Evolutionary conservation across 1,284 basidiomycete species (phyloP).

Genomic region (Ceratorhiza oryzae-sativae): DNA sequence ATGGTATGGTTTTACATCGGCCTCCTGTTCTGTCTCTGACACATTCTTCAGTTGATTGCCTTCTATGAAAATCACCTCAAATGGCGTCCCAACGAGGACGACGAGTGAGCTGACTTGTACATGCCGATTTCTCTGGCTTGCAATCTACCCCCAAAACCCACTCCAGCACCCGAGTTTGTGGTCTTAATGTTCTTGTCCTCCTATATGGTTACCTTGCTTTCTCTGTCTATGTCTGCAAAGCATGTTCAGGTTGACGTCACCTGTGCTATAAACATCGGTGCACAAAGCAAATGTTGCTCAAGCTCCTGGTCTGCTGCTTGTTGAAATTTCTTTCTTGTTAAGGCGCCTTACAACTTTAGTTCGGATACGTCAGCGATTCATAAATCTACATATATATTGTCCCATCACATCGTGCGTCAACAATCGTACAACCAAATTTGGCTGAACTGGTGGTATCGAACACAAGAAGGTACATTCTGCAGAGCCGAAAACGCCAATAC

Average conservation of each 20-base stretch:
- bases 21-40: neutral
- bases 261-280: neutral
- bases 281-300: too few species aligned
- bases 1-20: neutral
- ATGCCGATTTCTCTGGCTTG: neutral
- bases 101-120: neutral
- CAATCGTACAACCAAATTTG: neutral
- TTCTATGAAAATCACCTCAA: conserved; percentile 41
- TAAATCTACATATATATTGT: neutral
- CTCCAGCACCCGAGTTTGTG: neutral
- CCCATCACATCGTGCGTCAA: neutral
- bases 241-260: neutral
- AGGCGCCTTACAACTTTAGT: too few species aligned
- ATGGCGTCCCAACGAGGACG: conserved; percentile 33
- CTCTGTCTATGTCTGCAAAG: neutral
- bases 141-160: neutral
- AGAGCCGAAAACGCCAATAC: neutral
- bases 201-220: neutral
- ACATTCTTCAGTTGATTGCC: conserved; percentile 31
- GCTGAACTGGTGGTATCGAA: conserved; percentile 8
- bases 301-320: too few species aligned
- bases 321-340: too few species aligned
- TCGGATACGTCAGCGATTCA: neutral
- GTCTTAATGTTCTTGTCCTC: conserved; percentile 1
- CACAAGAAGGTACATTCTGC: conserved; percentile 10